Evolutionary conservation across 768 basidiomycete species (phyloP).

Genomic region (Phlegmacium glaucopus): DNA sequence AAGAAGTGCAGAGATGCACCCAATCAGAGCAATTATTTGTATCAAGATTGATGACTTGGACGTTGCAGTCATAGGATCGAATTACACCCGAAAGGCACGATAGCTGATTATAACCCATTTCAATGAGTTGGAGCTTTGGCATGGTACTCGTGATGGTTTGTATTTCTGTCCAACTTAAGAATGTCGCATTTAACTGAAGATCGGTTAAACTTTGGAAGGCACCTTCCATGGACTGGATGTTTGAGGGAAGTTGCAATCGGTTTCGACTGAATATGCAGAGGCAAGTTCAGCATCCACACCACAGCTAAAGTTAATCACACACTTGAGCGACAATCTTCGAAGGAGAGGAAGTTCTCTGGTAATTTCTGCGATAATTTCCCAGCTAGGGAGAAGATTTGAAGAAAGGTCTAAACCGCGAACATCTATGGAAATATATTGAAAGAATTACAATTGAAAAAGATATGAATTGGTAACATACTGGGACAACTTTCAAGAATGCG

Average conservation of each 20-base stretch:
- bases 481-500: conserved; percentile 57
- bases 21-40: conserved; percentile 61
- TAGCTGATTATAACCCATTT: conserved; percentile 71
- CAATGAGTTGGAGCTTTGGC: conserved; percentile 52
- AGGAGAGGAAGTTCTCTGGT: conserved; percentile 57
- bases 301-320: conserved; percentile 23
- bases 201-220: conserved; percentile 57
- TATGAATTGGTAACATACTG: conserved; percentile 43
- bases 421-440: conserved; percentile 37
- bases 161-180: conserved; percentile 71
- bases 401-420: conserved; percentile 83
- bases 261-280: conserved; percentile 51
- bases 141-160: conserved; percentile 45
- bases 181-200: conserved; percentile 71
- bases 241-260: conserved; percentile 47
- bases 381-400: conserved; percentile 63
- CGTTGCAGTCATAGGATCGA: conserved; percentile 16
- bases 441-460: conserved; percentile 1
- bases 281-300: conserved; percentile 13
- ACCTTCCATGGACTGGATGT: conserved; percentile 24
- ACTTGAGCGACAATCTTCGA: conserved; percentile 77
- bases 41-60: conserved; percentile 67
- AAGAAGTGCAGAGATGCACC: conserved; percentile 42
- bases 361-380: conserved; percentile 69
- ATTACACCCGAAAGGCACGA: conserved; percentile 25